Evolutionary conservation across 2,329 filamentous ascomycete species (phyloP).

Genomic region (Curvularia eragrostidis): DNA sequence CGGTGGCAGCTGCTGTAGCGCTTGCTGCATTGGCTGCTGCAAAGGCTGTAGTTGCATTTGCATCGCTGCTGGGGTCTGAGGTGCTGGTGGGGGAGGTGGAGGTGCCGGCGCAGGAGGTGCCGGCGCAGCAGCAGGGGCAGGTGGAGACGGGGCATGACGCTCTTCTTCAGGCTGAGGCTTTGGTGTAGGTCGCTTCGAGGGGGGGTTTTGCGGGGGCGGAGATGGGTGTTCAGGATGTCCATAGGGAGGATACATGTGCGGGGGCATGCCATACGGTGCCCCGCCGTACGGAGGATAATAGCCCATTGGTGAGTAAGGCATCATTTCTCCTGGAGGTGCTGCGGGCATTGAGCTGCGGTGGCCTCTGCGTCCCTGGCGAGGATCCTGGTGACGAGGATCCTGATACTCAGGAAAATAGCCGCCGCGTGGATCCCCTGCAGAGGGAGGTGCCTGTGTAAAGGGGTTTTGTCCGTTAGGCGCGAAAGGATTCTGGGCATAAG

Average conservation of each 20-base stretch:
- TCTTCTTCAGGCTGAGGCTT: constrained; percentile 33
- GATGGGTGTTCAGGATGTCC: constrained; percentile 24
- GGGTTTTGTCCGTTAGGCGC: constrained; percentile 36
- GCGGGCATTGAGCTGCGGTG: constrained; percentile 47
- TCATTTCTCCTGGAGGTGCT: constrained; percentile 40
- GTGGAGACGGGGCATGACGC: constrained; percentile 29
- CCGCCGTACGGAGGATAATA: constrained; percentile 42
- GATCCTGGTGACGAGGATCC: constrained; percentile 14
- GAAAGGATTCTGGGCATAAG: constrained; percentile 45
- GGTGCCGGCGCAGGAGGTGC: constrained; percentile 25
- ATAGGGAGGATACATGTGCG: constrained; percentile 37
- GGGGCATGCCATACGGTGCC: constrained; percentile 37
- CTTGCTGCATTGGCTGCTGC: constrained; percentile 5
- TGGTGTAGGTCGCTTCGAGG: constrained; percentile 40
- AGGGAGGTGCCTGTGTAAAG: constrained; percentile 33
- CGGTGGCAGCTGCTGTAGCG: constrained; percentile 9
- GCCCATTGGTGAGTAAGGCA: constrained; percentile 40
- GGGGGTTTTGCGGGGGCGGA: constrained; percentile 35
- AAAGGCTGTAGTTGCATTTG: constrained; percentile 16
- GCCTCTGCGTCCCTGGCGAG: constrained; percentile 25
- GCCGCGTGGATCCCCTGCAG: constrained; percentile 25
- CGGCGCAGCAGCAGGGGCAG: constrained; percentile 14
- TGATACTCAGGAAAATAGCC: constrained; percentile 49
- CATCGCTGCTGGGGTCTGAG: constrained; percentile 17
- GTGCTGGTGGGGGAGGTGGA: constrained; percentile 23